Percentiles rank a stretch among this genome's conserved stretches.
phyloP scores from a whole-genome alignment of 371 early-diverging fungal genomes.

The Lichtheimia ornata region DNA sequence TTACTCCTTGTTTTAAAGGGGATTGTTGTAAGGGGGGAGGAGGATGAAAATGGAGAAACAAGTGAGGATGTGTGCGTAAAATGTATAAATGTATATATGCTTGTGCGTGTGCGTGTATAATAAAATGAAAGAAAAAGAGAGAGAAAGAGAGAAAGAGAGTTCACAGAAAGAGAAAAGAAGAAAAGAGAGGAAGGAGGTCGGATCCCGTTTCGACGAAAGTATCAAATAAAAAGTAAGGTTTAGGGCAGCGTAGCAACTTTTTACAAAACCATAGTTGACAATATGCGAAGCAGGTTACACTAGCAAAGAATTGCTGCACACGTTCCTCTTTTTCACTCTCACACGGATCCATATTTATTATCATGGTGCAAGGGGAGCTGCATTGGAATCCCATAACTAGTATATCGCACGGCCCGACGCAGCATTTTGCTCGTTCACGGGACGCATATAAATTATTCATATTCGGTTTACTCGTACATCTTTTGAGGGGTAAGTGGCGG shows the following conservation, averaged over 20 bases:
- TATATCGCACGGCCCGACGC: too few relatives aligned
- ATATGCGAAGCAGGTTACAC: conserved; percentile 4
- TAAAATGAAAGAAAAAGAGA: conserved; percentile 2
- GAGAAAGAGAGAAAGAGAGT: conserved; percentile 2
- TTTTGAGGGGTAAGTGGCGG: conserved; percentile 46
- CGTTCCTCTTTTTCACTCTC: too few relatives aligned
- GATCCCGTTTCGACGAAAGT: not conserved
- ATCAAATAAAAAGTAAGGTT: conserved; percentile 11
- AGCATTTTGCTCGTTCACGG: too few relatives aligned
- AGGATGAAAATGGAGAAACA: not conserved
- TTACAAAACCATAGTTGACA: conserved; percentile 13
- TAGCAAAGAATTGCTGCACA: too few relatives aligned
- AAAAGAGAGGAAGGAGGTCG: conserved; percentile 13
- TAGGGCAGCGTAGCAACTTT: conserved; percentile 16
- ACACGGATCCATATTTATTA: too few relatives aligned
- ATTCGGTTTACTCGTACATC: conserved; percentile 32
- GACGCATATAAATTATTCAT: too few relatives aligned
- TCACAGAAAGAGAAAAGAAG: conserved; percentile 3
- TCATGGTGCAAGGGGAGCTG: too few relatives aligned
- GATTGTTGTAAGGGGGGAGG: not conserved
- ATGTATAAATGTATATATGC: too few relatives aligned
- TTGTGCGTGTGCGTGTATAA: not conserved
- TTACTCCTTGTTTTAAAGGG: not conserved
- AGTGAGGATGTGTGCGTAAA: too few relatives aligned
- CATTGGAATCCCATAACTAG: too few relatives aligned